Base-by-base conservation (phyloP, 2,329 filamentous ascomycete species). In the Epichloe scottii region DNA sequence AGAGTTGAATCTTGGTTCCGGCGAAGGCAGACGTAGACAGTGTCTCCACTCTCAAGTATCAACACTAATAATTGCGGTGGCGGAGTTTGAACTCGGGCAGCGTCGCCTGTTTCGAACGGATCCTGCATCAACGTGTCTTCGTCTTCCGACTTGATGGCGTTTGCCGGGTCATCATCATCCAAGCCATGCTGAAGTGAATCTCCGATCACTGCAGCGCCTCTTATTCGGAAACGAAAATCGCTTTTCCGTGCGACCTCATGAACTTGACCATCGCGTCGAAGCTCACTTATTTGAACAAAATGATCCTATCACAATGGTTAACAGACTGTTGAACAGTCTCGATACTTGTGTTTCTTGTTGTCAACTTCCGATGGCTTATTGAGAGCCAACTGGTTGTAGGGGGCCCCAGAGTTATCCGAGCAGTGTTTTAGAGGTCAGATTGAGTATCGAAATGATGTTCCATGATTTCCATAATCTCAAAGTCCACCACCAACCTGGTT, bases 51-150 rank as follows among this genome's bases (percentile, higher is more conserved):
- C 56, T 87, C 83, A 8, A 96, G 75, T 21, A 87, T 81, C 15
- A 97, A 69, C 4, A 93, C 76, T 15, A 97, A 71, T 23, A 90
- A 71, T 61, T 97, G 89, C n/a, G 88, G 85, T 12, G 90, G 87
- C 51, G 85, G 64, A 53, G 58, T 26, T 33, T 43, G 56, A 15
- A 47, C 46, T 6, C 37, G 26, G 11, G 56, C 39, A 15, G 41
- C 26, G 15, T 55, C 45, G 42, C 44, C 39, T 46, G 53, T 38
- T 6, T 51, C 54, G 41, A 52, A 5, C 7, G 63, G 59, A 34
- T 66, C 64, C 35, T 61, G 62, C 62, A 70, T 68, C 15, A 67
- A 57, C n/a, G 62, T 56, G 52, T 71, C 69, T 41, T 60, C 56
- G 45, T 72, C 68, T 53, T 75, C 71, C 2, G 58, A 48, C 52